Evolutionary conservation across 805 yeast species (phyloP).

Genomic region (Candida jianshihensis): DNA sequence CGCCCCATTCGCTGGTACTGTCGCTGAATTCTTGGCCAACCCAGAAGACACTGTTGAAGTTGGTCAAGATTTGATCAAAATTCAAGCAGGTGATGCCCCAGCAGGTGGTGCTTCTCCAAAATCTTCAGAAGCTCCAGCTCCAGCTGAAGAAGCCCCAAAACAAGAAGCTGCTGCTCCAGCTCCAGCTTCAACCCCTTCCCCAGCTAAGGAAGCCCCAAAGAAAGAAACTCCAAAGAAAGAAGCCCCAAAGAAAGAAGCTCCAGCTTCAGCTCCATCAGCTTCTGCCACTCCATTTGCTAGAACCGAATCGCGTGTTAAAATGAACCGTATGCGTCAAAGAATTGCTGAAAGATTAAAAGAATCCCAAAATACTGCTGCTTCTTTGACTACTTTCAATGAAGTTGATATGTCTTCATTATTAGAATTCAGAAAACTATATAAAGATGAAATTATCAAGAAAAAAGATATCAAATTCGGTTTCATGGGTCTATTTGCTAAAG

Average conservation of each 20-base stretch:
- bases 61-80: conserved; percentile 85
- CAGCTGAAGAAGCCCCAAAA: conserved; percentile 15
- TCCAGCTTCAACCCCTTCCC: conserved; percentile 23
- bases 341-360: conserved; percentile 98
- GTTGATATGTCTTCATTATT: conserved; percentile 90
- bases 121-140: conserved; percentile 36
- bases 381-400: conserved; percentile 96
- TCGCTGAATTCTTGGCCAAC: conserved; percentile 72
- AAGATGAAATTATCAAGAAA: conserved; percentile 91
- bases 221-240: conserved; percentile 23
- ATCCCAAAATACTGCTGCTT: conserved; percentile 98
- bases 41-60: conserved; percentile 94
- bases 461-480: conserved; percentile 94
- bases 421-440: conserved; percentile 93
- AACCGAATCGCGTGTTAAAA: conserved; percentile 85
- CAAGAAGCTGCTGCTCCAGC: conserved; percentile 20
- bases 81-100: conserved; percentile 73
- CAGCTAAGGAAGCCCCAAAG: conserved; percentile 23
- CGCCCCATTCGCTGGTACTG: conserved; percentile 86
- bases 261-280: conserved; percentile 21
- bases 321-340: conserved; percentile 99
- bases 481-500: conserved; percentile 98
- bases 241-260: conserved; percentile 19
- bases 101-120: conserved; percentile 40
- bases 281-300: conserved; percentile 55